These are phyloP conservation scores for Cryptosporidium ubiquitum DNA, from an alignment of 169 alveolate genomes.

Conservation along the genomic window DNA sequence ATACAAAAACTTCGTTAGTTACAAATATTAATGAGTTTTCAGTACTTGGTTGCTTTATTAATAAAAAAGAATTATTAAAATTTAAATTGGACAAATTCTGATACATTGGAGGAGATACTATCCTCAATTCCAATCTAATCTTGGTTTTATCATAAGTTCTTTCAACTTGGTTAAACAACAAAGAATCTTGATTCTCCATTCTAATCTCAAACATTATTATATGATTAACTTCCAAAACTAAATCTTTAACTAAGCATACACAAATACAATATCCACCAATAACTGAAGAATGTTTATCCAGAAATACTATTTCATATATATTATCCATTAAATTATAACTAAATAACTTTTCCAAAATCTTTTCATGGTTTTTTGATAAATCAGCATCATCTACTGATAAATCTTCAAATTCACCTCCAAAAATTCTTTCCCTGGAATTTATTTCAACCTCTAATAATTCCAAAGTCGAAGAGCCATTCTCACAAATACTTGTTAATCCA, in stretches of 20 bases:
- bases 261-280: not conserved
- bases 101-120: not conserved
- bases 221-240: not conserved
- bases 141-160: not conserved
- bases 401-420: no score
- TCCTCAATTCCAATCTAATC: not conserved
- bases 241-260: conserved; percentile 12
- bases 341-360: conserved; percentile 19
- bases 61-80: not conserved
- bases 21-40: conserved; percentile 8
- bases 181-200: not conserved
- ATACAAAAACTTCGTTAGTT: not conserved
- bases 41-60: not conserved
- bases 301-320: not conserved
- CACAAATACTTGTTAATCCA: not conserved
- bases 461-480: not conserved
- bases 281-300: not conserved
- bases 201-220: conserved; percentile 22
- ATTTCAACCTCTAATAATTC: conserved; percentile 22
- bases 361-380: not conserved
- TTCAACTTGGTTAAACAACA: not conserved
- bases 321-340: not conserved
- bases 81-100: not conserved
- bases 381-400: not conserved
- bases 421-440: not conserved